These are phyloP conservation scores for Backusella sp. DNA, from an alignment of 192 early-diverging fungal species.

Conservation along the genomic window DNA sequence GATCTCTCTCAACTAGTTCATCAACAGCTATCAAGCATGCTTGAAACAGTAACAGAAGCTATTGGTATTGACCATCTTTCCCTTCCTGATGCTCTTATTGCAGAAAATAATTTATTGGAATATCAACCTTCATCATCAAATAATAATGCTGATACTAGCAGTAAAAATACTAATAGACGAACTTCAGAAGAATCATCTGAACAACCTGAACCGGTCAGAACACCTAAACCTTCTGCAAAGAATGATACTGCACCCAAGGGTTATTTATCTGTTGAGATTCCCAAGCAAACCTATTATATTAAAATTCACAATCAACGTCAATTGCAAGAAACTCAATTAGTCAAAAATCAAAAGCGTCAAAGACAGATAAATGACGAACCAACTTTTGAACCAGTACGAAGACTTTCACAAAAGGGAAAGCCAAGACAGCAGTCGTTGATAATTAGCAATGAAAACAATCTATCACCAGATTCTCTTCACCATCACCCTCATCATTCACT, in stretches of 20 bases:
- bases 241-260: constrained; percentile 14
- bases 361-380: constrained; percentile 5
- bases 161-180: neutral
- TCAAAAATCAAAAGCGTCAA: neutral
- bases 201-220: neutral
- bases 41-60: constrained; percentile 10
- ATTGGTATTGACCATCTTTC: constrained; percentile 10
- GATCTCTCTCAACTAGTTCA: constrained; percentile 29
- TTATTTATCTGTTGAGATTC: constrained; percentile 18
- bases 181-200: neutral
- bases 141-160: neutral
- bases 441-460: neutral
- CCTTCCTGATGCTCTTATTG: neutral
- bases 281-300: constrained; percentile 22
- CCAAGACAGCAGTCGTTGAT: neutral
- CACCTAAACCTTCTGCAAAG: neutral
- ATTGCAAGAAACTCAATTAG: constrained; percentile 13
- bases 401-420: neutral
- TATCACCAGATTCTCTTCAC: neutral
- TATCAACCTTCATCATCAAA: neutral
- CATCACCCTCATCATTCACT: neutral
- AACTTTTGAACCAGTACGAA: neutral
- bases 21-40: neutral
- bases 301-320: constrained; percentile 25
- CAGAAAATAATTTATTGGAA: neutral